Percentiles rank a stretch among this genome's conserved stretches.
These are phyloP conservation scores for Aspergillus costaricaensis DNA, from an alignment of 2,329 filamentous ascomycete species.

Conservation along the genomic window DNA sequence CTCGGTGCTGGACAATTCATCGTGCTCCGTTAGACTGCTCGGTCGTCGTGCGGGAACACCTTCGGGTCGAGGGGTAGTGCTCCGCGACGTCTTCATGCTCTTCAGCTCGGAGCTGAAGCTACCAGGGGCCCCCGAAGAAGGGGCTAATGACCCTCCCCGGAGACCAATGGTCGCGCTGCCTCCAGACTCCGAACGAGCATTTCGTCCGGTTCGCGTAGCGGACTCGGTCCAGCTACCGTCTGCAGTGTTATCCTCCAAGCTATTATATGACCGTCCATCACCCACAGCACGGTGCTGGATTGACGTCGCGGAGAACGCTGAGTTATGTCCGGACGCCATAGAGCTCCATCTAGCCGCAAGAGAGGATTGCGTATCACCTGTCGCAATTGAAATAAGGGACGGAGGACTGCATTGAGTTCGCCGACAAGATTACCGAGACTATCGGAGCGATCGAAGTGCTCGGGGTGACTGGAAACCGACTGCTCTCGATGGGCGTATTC, in stretches of 20 bases:
- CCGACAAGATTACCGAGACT: background rate
- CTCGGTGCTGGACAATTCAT: slow-evolving; percentile 63
- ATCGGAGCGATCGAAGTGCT: background rate
- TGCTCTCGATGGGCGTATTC: slow-evolving; percentile 9
- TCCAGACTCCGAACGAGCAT: slow-evolving; percentile 57
- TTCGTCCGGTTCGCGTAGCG: slow-evolving; percentile 34
- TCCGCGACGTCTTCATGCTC: slow-evolving; percentile 65
- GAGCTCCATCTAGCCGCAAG: slow-evolving; percentile 45
- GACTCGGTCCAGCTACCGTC: slow-evolving; percentile 44
- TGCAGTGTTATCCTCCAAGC: slow-evolving; percentile 41
- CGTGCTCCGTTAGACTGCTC: slow-evolving; percentile 60
- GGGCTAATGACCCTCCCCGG: slow-evolving; percentile 67
- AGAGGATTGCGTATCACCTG: slow-evolving; percentile 38
- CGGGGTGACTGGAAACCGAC: slow-evolving; percentile 4
- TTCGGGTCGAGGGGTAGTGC: slow-evolving; percentile 61
- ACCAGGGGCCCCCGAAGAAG: slow-evolving; percentile 69
- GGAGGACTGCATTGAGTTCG: slow-evolving; percentile 36
- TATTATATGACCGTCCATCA: slow-evolving; percentile 42
- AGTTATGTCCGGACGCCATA: slow-evolving; percentile 49
- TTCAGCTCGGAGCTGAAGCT: slow-evolving; percentile 90
- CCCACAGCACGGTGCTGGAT: slow-evolving; percentile 42
- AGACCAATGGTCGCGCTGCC: slow-evolving; percentile 65
- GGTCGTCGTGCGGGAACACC: slow-evolving; percentile 52
- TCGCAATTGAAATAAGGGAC: slow-evolving; percentile 28
- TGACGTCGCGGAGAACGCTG: slow-evolving; percentile 44